phyloP scores from a whole-genome alignment of 768 basidiomycete genomes.

The Pilatotrama ljubarskyi region DNA sequence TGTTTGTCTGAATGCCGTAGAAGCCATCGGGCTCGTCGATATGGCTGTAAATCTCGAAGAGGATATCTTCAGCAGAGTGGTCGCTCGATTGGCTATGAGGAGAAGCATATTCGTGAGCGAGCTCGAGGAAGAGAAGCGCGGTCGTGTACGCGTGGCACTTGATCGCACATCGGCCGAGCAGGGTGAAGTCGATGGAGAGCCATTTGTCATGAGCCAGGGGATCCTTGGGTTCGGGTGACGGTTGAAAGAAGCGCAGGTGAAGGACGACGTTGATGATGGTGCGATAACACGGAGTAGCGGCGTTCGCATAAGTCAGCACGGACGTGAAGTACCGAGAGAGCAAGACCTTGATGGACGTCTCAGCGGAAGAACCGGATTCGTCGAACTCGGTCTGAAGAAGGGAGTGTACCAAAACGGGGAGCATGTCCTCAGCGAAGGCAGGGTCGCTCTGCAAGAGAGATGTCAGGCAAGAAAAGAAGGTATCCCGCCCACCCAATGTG shows the following conservation, averaged over 20 bases:
- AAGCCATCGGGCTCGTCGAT: slow-evolving; percentile 99
- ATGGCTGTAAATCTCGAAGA: slow-evolving; percentile 92
- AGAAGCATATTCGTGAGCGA: slow-evolving; percentile 55
- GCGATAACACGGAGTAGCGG: slow-evolving; percentile 46
- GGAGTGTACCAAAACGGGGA: slow-evolving; percentile 77
- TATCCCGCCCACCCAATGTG: slow-evolving; percentile 50
- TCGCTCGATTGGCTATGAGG: slow-evolving; percentile 29
- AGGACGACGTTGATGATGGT: slow-evolving; percentile 75
- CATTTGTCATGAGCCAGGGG: slow-evolving; percentile 70
- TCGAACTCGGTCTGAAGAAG: slow-evolving; percentile 44
- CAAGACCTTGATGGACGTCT: slow-evolving; percentile 30
- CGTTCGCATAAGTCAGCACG: slow-evolving; percentile 44
- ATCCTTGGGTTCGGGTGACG: slow-evolving; percentile 35
- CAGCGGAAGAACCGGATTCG: slow-evolving; percentile 20
- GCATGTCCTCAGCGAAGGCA: slow-evolving; percentile 60
- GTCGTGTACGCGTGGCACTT: slow-evolving; percentile 85
- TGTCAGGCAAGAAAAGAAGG: slow-evolving; percentile 69
- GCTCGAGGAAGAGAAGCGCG: slow-evolving; percentile 85
- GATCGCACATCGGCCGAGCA: slow-evolving; percentile 74
- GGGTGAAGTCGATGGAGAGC: slow-evolving; percentile 73
- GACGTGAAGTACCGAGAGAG: slow-evolving; percentile 57
- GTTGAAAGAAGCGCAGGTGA: slow-evolving; percentile 72
- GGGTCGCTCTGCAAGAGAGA: slow-evolving; percentile 56
- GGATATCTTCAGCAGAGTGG: slow-evolving; percentile 56
- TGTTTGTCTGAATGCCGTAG: slow-evolving; percentile 83